Base-by-base conservation (phyloP, 164 flowering plant species). In the Hamamelis virginiana region DNA sequence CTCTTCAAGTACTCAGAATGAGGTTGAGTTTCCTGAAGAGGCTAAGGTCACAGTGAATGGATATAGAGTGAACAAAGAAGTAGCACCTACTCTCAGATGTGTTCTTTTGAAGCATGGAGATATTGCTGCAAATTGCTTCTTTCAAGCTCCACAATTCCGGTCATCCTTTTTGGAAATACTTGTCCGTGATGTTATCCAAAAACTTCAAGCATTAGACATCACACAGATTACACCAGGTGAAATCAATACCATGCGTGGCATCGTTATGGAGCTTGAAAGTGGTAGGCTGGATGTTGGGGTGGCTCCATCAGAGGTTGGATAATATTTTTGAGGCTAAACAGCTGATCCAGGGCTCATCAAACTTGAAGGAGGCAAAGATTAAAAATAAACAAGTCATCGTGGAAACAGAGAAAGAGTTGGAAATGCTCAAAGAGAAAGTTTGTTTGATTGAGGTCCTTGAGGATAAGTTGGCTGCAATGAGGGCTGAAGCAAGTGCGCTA, bases 81-180 rank as follows among this genome's bases (percentile, higher is more conserved):
- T 16, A 1, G 70, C 55, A 1, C 55, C 66, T 5, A 52, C 64
- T 5, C 61, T 67, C 1, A 44, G 33, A 9, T 19, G 1, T 4
- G 23, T 72, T 60, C 26, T 72, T 43, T 33, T 10, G 12, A 72
- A 72, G 45, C 53, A 72, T 72, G 70, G 75, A 13, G 75, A 72
- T 38, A 67, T 72, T 38, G 68, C 66, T 8, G 66, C 46, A 0
- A 51, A 62, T 5, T 57, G 65, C 61, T 21, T 21, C 27, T 5
- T 51, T 25, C 6, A 60, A 27, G 14, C 27, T 43, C 9, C 16
- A 14, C 19, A 52, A 19, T 11, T 26, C 19, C 70, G 59, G 14
- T 60, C 75, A 16, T 27, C 9, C 4, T n/a, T 61, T 21, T 26
- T 72, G 22, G 75, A 66, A 48, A 41, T n/a, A n/a, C n/a, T 16